These are phyloP conservation scores for Mycena sanguinolenta DNA, from an alignment of 768 basidiomycete genomes.

Conservation along the genomic window DNA sequence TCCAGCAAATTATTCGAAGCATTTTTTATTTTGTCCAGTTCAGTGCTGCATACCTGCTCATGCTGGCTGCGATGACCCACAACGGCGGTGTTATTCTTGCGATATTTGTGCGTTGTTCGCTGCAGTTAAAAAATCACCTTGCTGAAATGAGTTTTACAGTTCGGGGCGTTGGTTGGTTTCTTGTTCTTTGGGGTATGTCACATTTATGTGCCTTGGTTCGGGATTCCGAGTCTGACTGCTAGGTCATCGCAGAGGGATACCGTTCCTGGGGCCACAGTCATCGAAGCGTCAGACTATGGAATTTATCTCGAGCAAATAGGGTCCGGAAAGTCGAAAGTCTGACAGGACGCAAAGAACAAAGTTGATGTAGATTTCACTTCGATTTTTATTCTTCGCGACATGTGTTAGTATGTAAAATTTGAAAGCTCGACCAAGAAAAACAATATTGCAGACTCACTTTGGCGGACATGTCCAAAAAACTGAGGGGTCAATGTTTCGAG, in stretches of 20 bases:
- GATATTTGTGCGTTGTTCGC: constrained; percentile 21
- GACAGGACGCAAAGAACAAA: not conserved
- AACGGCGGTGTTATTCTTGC: constrained; percentile 33
- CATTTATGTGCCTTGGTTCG: too few species aligned
- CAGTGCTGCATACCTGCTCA: constrained; percentile 28
- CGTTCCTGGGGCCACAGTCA: constrained; percentile 17
- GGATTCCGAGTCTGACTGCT: not conserved
- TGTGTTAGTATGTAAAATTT: not conserved
- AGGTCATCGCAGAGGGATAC: constrained; percentile 14
- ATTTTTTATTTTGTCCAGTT: constrained; percentile 30
- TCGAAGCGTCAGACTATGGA: constrained; percentile 20
- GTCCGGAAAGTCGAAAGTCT: not conserved
- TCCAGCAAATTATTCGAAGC: constrained; percentile 32
- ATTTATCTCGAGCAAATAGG: constrained; percentile 25
- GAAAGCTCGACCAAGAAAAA: too few species aligned
- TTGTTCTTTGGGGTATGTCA: constrained; percentile 26
- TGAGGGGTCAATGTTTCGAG: too few species aligned
- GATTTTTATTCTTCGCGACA: not conserved
- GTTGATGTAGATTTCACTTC: not conserved
- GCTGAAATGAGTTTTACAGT: not conserved
- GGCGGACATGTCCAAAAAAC: too few species aligned
- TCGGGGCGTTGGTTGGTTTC: constrained; percentile 32
- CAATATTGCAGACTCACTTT: too few species aligned
- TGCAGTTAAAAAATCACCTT: not conserved
- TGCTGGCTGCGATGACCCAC: constrained; percentile 35